These are phyloP conservation scores for Nicotiana noctiflora DNA, from an alignment of 257 asterid genomes.

Conservation along the genomic window DNA sequence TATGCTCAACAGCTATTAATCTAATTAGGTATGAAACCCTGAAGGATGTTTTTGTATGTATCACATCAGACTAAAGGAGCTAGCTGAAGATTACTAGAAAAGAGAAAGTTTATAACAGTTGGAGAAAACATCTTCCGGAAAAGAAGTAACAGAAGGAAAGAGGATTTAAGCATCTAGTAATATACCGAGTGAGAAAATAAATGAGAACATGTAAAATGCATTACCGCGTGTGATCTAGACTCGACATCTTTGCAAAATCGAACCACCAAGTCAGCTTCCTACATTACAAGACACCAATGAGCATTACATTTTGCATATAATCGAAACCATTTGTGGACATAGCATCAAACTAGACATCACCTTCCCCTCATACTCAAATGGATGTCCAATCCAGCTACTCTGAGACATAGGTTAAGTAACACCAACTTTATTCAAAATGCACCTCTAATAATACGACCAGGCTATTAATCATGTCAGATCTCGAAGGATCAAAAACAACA, in stretches of 20 bases:
- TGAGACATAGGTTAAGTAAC: constrained; percentile 31
- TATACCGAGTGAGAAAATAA: neutral
- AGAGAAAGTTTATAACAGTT: neutral
- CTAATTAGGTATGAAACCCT: neutral
- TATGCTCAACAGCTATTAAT: neutral
- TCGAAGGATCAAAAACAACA: neutral
- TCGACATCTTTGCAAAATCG: constrained; percentile 93
- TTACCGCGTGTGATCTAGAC: constrained; percentile 67
- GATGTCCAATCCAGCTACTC: constrained; percentile 76
- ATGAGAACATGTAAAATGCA: constrained; percentile 7
- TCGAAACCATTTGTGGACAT: constrained; percentile 10
- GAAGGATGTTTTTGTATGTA: neutral
- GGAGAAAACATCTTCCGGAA: neutral
- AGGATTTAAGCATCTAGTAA: neutral
- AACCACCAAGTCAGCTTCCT: constrained; percentile 71
- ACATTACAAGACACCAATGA: neutral
- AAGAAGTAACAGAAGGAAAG: neutral
- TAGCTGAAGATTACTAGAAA: neutral
- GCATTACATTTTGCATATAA: constrained; percentile 17
- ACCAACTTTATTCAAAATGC: constrained; percentile 25
- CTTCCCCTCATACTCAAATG: constrained; percentile 72
- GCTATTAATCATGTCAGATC: neutral
- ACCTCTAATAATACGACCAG: neutral
- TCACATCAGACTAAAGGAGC: neutral
- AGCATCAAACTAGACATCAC: constrained; percentile 29